Evolutionary conservation across 2,329 filamentous ascomycete genomes (phyloP).

Genomic region (Fusarium setosum): DNA sequence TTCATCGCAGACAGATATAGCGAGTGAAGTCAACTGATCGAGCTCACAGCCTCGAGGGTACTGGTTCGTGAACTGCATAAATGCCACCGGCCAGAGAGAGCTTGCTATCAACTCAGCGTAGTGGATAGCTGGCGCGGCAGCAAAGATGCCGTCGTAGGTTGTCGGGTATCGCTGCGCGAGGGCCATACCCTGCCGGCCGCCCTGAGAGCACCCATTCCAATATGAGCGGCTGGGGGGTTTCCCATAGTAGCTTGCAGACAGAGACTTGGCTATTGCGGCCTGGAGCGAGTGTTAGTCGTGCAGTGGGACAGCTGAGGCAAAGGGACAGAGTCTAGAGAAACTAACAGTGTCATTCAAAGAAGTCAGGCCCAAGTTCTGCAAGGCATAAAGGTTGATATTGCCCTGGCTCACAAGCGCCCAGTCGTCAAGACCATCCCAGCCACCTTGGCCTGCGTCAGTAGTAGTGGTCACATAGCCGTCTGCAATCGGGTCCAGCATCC

Average conservation of each 20-base stretch:
- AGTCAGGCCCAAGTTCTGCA: not conserved
- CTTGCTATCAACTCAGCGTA: not conserved
- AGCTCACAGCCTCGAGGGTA: no score
- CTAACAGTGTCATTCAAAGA: constrained; percentile 1
- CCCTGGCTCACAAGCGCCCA: not conserved
- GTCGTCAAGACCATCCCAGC: not conserved
- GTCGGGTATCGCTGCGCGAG: not conserved
- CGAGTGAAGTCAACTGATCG: no score
- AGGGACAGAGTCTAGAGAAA: not conserved
- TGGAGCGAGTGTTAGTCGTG: no score
- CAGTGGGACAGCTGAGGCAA: no score
- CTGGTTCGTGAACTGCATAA: not conserved
- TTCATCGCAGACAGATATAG: no score
- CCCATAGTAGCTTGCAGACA: no score
- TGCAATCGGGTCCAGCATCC: not conserved
- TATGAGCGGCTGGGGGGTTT: not conserved
- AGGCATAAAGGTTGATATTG: not conserved
- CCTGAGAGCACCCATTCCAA: not conserved
- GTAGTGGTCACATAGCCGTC: not conserved
- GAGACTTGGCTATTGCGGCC: no score
- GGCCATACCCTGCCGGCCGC: not conserved
- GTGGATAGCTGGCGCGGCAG: not conserved
- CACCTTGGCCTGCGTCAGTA: not conserved
- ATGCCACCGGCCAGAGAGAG: not conserved
- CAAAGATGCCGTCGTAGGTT: not conserved